Percentiles rank a stretch among this genome's conserved stretches.
These are phyloP conservation scores for Cynara cardunculus DNA, from an alignment of 129 eudicot species.

Conservation along the genomic window DNA sequence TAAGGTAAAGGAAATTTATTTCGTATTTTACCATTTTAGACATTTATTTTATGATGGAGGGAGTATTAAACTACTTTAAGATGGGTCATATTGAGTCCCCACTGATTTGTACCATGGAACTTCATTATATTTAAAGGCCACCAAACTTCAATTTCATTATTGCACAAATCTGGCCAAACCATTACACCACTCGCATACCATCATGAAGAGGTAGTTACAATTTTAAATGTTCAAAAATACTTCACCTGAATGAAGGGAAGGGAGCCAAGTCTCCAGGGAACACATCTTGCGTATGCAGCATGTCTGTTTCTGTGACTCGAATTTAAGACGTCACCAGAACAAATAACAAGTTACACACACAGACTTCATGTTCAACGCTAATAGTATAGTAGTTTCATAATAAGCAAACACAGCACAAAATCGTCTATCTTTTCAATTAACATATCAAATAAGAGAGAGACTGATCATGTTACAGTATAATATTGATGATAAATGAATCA, in stretches of 20 bases:
- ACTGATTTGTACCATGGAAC: background rate
- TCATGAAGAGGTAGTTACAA: background rate
- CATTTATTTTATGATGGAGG: too few species aligned
- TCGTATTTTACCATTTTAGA: too few species aligned
- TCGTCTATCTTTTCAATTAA: background rate
- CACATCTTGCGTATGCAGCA: slow-evolving; percentile 4
- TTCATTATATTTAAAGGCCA: background rate
- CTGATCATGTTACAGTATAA: too few species aligned
- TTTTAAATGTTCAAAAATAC: background rate
- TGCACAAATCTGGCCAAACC: background rate
- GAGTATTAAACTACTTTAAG: too few species aligned
- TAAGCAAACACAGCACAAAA: background rate
- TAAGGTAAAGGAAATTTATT: too few species aligned
- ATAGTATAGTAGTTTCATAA: background rate
- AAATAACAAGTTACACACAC: background rate
- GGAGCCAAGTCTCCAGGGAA: slow-evolving; percentile 1
- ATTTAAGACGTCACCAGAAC: background rate
- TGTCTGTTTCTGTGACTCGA: background rate
- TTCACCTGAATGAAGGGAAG: slow-evolving; percentile 17
- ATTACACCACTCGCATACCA: background rate
- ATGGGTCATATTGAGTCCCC: too few species aligned
- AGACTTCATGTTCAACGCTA: background rate
- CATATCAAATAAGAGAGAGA: too few species aligned
- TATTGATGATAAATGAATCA: too few species aligned
- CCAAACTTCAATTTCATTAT: background rate